Base-by-base conservation (phyloP, 805 yeast species). In the Saccharomycopsis javanensis region DNA sequence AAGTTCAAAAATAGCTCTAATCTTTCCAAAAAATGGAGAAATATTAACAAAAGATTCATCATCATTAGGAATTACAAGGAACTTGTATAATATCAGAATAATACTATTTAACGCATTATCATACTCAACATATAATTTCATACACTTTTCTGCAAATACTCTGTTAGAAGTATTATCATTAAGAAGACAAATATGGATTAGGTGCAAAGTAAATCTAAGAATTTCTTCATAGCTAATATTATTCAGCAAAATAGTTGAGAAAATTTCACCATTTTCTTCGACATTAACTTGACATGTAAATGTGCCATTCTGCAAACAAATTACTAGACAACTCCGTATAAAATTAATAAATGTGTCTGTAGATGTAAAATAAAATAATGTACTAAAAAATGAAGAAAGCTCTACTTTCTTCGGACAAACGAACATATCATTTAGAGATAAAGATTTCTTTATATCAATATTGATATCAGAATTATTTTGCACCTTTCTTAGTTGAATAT, bases 121-220 rank as follows among this genome's bases (percentile, higher is more conserved):
- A 38, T 10, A 4, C 28, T 54, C 34, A 28, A 25, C 15, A 42
- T 23, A 42, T 42, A n/a, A 23, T 23, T 20, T 42, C 31, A 60
- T 42, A 28, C 60, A 57, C 23, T 42, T 45, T 11, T 72, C 61
- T 64, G 68, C 54, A 69, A 74, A 50, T 64, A 56, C 64, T 62
- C 34, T 53, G 64, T 67, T 66, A 66, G 28, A n/a, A 42, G 65
- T 68, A 51, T 72, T 65, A 5, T 74, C 51, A 33, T 34, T 48
- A 7, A 76, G 66, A 1, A 75, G 73, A 16, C 82, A 82, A 35
- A 86, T 73, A 64, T 89, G 94, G 30, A 88, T 73, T 55, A 91
- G 70, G 64, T 89, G 90, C 6, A 90, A 72, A 0, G 79, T 66
- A 1, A 84, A 74, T 27, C 79, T 81, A 23, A 87, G 64, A 10